Evolutionary conservation across 768 basidiomycete genomes (phyloP).

Genomic region (Mycena leptocephala): DNA sequence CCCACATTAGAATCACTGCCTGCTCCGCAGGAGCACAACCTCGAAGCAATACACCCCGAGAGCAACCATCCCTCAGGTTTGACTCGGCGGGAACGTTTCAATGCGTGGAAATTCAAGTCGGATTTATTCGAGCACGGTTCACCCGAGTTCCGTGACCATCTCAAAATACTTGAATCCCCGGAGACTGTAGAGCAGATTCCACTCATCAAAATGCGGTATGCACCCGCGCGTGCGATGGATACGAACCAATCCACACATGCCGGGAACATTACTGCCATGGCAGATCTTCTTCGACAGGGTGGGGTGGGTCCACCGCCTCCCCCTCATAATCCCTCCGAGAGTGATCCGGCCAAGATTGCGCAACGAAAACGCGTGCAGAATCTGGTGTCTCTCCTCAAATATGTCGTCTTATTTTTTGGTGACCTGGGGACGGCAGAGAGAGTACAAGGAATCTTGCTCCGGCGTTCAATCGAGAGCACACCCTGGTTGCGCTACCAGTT

Average conservation of each 20-base stretch:
- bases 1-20: too few species aligned
- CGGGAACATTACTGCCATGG: slow-evolving; percentile 39
- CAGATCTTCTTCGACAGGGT: slow-evolving; percentile 36
- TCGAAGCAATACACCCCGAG: too few species aligned
- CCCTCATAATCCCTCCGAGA: neutral
- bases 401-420: slow-evolving; percentile 29
- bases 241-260: slow-evolving; percentile 40
- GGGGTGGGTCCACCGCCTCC: slow-evolving; percentile 32
- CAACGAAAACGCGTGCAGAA: slow-evolving; percentile 17
- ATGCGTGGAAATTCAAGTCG: too few species aligned
- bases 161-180: slow-evolving; percentile 32
- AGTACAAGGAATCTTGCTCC: too few species aligned
- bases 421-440: slow-evolving; percentile 47
- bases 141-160: too few species aligned
- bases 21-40: too few species aligned
- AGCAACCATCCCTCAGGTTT: too few species aligned
- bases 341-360: slow-evolving; percentile 35
- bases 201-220: slow-evolving; percentile 34
- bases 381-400: slow-evolving; percentile 37
- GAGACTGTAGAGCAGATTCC: slow-evolving; percentile 46
- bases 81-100: too few species aligned
- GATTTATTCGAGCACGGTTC: slow-evolving; percentile 45
- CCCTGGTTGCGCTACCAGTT: slow-evolving; percentile 47
- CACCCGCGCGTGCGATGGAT: slow-evolving; percentile 39
- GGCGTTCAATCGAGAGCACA: slow-evolving; percentile 45